phyloP scores from a whole-genome alignment of 2,329 filamentous ascomycete species.

The Xylariaceae sp. region DNA sequence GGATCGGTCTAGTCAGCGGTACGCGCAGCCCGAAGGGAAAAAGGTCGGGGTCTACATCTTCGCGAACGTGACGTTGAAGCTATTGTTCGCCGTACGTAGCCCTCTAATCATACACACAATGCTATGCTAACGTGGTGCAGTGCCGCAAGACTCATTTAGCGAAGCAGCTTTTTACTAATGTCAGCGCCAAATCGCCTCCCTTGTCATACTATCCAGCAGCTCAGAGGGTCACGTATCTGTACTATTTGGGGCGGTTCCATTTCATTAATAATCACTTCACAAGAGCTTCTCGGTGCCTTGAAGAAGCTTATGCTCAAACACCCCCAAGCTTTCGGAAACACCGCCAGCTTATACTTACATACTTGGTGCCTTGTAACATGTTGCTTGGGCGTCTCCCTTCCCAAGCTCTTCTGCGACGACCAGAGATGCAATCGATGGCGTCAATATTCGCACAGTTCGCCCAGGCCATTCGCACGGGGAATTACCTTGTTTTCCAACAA shows the following conservation, averaged over 20 bases:
- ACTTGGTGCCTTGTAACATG: constrained; percentile 82
- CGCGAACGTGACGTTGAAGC: constrained; percentile 87
- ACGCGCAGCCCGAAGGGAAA: constrained; percentile 78
- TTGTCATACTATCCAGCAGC: constrained; percentile 82
- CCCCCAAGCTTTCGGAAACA: constrained; percentile 70
- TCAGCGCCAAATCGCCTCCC: constrained; percentile 82
- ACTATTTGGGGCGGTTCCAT: constrained; percentile 90
- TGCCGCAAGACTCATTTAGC: constrained; percentile 84
- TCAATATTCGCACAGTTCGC: constrained; percentile 77
- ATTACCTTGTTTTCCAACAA: constrained; percentile 75
- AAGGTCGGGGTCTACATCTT: constrained; percentile 89
- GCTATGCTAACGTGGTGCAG: constrained; percentile 46
- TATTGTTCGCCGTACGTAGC: constrained; percentile 76
- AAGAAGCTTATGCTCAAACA: constrained; percentile 79
- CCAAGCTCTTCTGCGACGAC: constrained; percentile 66
- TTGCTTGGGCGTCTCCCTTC: constrained; percentile 86
- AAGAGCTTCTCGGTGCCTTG: constrained; percentile 75
- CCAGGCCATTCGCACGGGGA: constrained; percentile 72
- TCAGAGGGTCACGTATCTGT: constrained; percentile 90
- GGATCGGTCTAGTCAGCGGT: constrained; percentile 73
- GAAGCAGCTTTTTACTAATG: constrained; percentile 88
- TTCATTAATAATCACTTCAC: constrained; percentile 85
- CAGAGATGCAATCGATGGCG: constrained; percentile 70
- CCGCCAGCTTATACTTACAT: constrained; percentile 79
- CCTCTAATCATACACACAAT: not conserved